phyloP scores from a whole-genome alignment of 2,329 filamentous ascomycete genomes.

The Clarireedia sp. region DNA sequence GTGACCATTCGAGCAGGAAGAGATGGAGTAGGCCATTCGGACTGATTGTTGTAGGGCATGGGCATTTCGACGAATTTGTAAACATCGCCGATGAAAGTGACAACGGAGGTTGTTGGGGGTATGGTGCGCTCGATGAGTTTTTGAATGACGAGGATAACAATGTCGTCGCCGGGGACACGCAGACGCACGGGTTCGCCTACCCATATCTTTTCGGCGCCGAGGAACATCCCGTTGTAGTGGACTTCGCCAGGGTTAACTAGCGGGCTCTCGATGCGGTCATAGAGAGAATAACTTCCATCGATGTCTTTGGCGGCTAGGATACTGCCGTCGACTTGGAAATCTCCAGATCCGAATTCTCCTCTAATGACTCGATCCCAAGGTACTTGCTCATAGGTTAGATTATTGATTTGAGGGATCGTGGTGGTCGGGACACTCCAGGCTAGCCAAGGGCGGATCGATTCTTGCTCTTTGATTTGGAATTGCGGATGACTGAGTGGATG shows the following conservation, averaged over 20 bases:
- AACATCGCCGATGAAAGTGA: constrained; percentile 41
- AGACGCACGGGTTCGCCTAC: constrained; percentile 50
- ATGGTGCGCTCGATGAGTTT: constrained; percentile 29
- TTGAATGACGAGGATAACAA: constrained; percentile 39
- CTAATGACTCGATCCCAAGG: constrained; percentile 40
- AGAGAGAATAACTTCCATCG: constrained; percentile 46
- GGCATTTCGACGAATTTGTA: constrained; percentile 39
- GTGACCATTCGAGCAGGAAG: constrained; percentile 38
- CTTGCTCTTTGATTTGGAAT: constrained; percentile 35
- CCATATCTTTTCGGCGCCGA: constrained; percentile 54
- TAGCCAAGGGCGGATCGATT: constrained; percentile 46
- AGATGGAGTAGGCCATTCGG: constrained; percentile 33
- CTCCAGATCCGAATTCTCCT: constrained; percentile 36
- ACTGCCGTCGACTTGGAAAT: constrained; percentile 47
- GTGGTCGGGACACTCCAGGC: constrained; percentile 49
- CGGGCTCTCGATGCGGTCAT: constrained; percentile 37
- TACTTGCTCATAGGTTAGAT: constrained; percentile 38
- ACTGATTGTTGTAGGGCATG: constrained; percentile 29
- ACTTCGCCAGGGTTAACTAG: constrained; percentile 33
- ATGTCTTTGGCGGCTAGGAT: constrained; percentile 49
- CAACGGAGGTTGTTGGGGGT: constrained; percentile 24
- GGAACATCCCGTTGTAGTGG: constrained; percentile 45
- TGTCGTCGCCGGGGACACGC: constrained; percentile 32
- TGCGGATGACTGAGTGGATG: constrained; percentile 35
- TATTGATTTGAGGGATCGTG: constrained; percentile 36